phyloP scores from a whole-genome alignment of 352 stramenopile species.

The Phytopythium montanum region DNA sequence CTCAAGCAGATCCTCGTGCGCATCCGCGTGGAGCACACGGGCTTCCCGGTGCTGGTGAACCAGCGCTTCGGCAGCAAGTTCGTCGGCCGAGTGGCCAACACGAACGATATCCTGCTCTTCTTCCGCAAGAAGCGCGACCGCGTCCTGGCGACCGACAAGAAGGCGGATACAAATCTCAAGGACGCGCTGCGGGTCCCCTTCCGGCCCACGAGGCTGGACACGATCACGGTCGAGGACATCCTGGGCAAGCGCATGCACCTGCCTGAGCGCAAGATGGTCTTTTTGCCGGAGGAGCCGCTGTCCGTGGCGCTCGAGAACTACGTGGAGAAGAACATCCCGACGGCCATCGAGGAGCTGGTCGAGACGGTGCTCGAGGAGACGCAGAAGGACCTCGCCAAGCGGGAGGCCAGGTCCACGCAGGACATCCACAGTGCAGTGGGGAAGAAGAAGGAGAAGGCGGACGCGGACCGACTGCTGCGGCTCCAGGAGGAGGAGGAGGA shows the following conservation, averaged over 20 bases:
- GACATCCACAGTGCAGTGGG: slow-evolving; percentile 64
- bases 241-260: slow-evolving; percentile 55
- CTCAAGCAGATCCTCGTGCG: slow-evolving; percentile 74
- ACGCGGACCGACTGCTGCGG: slow-evolving; percentile 49
- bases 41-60: slow-evolving; percentile 86
- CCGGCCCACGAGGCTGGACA: slow-evolving; percentile 53
- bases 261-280: slow-evolving; percentile 70
- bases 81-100: slow-evolving; percentile 84
- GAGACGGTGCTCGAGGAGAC: slow-evolving; percentile 63
- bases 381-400: slow-evolving; percentile 53
- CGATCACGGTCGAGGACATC: slow-evolving; percentile 78
- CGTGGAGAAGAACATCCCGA: slow-evolving; percentile 76
- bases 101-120: slow-evolving; percentile 87
- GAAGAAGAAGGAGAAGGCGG: slow-evolving; percentile 56
- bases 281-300: slow-evolving; percentile 68
- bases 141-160: slow-evolving; percentile 40
- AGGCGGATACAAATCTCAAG: slow-evolving; percentile 29
- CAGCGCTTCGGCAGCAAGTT: slow-evolving; percentile 87
- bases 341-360: slow-evolving; percentile 78
- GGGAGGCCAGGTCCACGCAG: slow-evolving; percentile 50
- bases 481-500: slow-evolving; percentile 34
- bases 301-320: slow-evolving; percentile 76
- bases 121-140: slow-evolving; percentile 62
- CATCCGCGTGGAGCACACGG: slow-evolving; percentile 84
- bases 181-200: slow-evolving; percentile 39